phyloP scores from a whole-genome alignment of 345 rosid species.

The Barbarea vulgaris region DNA sequence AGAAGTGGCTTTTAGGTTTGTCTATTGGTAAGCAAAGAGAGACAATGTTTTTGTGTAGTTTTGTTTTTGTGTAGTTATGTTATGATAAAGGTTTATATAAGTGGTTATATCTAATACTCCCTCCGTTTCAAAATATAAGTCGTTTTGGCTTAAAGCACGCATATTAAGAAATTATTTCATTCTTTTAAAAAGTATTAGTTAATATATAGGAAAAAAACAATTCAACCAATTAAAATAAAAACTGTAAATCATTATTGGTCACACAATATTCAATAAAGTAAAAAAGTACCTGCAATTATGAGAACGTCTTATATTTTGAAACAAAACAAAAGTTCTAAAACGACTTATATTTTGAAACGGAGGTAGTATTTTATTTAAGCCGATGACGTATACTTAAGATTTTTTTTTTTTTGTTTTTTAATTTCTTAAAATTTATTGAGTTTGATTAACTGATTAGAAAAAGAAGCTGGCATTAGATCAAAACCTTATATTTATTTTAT shows the following conservation, averaged over 20 bases:
- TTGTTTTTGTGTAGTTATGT: conserved; percentile 37
- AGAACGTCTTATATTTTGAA: too few species aligned
- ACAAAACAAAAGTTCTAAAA: too few species aligned
- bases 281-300: too few species aligned
- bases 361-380: conserved; percentile 31
- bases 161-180: too few species aligned
- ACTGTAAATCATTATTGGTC: too few species aligned
- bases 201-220: too few species aligned
- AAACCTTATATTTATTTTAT: conserved; percentile 21
- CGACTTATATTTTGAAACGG: too few species aligned
- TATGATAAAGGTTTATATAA: conserved; percentile 42
- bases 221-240: too few species aligned
- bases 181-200: too few species aligned
- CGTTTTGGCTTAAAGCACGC: too few species aligned
- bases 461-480: conserved; percentile 37
- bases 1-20: conserved; percentile 31
- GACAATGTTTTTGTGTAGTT: conserved; percentile 40
- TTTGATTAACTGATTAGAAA: conserved; percentile 26
- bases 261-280: too few species aligned
- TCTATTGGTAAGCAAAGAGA: conserved; percentile 32
- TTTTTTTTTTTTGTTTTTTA: not conserved
- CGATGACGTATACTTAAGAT: conserved; percentile 33
- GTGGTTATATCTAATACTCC: conserved; percentile 30
- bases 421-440: not conserved
- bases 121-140: too few species aligned